Conservation (phyloP, 495 filamentous ascomycete species). For the Lichenothelia convexa region DNA sequence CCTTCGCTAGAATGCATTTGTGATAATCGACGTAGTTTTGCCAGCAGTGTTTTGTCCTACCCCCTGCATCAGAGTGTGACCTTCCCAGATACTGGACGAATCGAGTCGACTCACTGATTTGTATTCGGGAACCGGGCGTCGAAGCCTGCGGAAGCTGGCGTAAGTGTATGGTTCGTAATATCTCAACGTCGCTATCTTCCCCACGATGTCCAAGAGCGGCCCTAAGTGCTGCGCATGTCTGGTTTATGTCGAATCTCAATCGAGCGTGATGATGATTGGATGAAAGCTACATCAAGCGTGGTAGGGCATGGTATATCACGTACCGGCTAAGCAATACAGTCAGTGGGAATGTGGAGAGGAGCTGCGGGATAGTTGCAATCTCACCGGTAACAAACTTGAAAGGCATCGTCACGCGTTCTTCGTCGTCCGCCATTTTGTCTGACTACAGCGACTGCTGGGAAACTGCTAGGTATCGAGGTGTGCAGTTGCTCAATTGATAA, state of each 20-base stretch:
- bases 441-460: no score
- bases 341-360: no score
- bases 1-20: conserved; percentile 97
- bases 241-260: neutral
- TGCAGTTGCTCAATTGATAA: no score
- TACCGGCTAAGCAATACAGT: conserved; percentile 20
- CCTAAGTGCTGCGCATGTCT: neutral
- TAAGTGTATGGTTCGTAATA: conserved; percentile 20
- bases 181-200: neutral
- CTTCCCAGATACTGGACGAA: conserved; percentile 13
- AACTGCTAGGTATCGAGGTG: no score
- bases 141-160: no score
- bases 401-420: conserved; percentile 86
- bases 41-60: conserved; percentile 76
- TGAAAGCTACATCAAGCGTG: no score
- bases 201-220: neutral
- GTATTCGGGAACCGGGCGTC: conserved; percentile 97
- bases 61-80: neutral
- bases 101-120: conserved; percentile 55
- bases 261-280: neutral
- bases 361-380: no score
- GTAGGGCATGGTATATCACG: conserved; percentile 7
- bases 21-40: conserved; percentile 99
- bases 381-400: conserved; percentile 99
- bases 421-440: conserved; percentile 66